Percentiles rank a stretch among this genome's conserved stretches.
Conservation (phyloP, 2,329 filamentous ascomycete genomes). For the Diplodia corticola region DNA sequence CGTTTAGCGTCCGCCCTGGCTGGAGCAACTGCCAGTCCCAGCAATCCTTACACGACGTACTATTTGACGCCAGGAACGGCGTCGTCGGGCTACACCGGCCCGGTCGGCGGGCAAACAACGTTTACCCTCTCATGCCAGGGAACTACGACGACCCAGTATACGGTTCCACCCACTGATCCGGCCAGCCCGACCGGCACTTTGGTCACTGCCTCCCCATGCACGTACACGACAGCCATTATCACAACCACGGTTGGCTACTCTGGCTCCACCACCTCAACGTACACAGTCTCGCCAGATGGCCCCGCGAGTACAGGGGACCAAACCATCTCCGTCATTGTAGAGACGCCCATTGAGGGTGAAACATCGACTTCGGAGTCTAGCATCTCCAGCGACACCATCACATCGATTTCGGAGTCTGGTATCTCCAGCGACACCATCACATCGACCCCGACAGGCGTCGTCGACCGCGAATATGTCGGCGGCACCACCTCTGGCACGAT, state of each 20-base stretch:
- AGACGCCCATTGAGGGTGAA: too few species aligned
- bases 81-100: neutral
- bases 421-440: neutral
- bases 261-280: neutral
- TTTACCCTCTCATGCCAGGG: neutral
- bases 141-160: neutral
- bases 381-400: neutral
- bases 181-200: neutral
- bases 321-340: neutral
- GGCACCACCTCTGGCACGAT: neutral
- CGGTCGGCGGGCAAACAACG: neutral
- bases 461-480: neutral
- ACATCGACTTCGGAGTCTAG: neutral
- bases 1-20: too few species aligned
- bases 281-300: neutral
- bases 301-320: neutral
- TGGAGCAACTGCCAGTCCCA: too few species aligned
- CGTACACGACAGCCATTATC: neutral
- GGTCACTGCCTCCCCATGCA: neutral
- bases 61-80: neutral
- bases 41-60: too few species aligned
- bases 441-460: neutral
- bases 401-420: neutral
- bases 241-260: neutral
- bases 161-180: neutral